These are phyloP conservation scores for Mortierella sp. DNA, from an alignment of 371 early-diverging fungal genomes.

Conservation along the genomic window DNA sequence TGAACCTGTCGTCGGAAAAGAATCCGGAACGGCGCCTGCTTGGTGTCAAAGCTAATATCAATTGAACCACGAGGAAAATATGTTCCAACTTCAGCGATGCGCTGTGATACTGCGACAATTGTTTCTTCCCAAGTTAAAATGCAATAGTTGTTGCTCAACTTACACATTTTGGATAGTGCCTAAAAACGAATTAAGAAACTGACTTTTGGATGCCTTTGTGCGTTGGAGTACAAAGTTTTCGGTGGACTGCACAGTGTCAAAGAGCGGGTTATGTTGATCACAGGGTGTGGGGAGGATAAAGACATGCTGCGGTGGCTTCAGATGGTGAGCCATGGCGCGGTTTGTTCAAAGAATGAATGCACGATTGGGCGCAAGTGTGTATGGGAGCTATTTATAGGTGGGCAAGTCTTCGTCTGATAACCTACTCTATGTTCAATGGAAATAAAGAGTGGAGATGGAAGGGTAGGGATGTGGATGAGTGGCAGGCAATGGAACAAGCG, in stretches of 20 bases:
- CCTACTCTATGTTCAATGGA: no score
- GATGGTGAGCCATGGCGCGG: slow-evolving; percentile 39
- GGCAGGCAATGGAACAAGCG: neutral
- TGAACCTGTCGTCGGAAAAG: slow-evolving; percentile 76
- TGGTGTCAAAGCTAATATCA: slow-evolving; percentile 83
- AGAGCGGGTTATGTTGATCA: slow-evolving; percentile 58
- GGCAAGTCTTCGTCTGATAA: neutral
- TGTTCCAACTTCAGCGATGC: slow-evolving; percentile 4
- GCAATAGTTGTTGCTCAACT: slow-evolving; percentile 22
- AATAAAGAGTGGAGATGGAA: neutral
- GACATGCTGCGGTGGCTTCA: slow-evolving; percentile 49
- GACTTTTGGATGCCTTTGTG: slow-evolving; percentile 69
- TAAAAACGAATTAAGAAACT: slow-evolving; percentile 75
- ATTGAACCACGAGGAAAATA: neutral
- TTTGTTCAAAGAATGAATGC: neutral
- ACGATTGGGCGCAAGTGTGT: neutral
- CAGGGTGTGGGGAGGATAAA: slow-evolving; percentile 56
- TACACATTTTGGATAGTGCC: slow-evolving; percentile 89
- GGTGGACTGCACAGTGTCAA: slow-evolving; percentile 67
- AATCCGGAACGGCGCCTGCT: slow-evolving; percentile 94
- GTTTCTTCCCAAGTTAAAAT: neutral
- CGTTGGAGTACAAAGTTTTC: slow-evolving; percentile 79
- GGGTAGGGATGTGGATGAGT: neutral
- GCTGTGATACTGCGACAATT: slow-evolving; percentile 3
- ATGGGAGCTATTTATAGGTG: slow-evolving; percentile 5